These are phyloP conservation scores for Geotrichum aggregatum DNA, from an alignment of 1,139 yeast genomes.

Conservation along the genomic window DNA sequence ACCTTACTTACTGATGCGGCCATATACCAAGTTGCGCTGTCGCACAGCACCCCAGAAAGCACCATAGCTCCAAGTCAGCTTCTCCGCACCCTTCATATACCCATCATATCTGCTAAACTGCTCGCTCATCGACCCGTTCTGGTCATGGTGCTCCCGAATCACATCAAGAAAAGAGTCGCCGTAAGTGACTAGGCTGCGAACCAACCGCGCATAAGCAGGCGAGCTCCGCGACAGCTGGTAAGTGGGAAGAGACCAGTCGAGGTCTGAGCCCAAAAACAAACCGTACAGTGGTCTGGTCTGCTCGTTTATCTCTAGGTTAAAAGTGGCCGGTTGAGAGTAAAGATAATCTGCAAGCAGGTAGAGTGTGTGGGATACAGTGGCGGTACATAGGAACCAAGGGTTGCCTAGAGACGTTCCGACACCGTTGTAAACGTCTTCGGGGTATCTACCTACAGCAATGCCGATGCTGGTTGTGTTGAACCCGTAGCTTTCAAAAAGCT, in stretches of 20 bases:
- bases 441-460: slow-evolving; percentile 84
- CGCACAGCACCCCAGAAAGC: slow-evolving; percentile 69
- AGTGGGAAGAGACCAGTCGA: slow-evolving; percentile 11
- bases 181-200: slow-evolving; percentile 36
- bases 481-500: slow-evolving; percentile 32
- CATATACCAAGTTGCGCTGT: slow-evolving; percentile 26
- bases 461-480: slow-evolving; percentile 41
- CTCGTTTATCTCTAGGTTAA: slow-evolving; percentile 34
- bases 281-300: slow-evolving; percentile 31
- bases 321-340: slow-evolving; percentile 36
- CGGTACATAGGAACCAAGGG: slow-evolving; percentile 92
- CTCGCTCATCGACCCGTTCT: slow-evolving; percentile 81
- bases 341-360: slow-evolving; percentile 39
- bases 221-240: slow-evolving; percentile 18
- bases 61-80: slow-evolving; percentile 89
- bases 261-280: slow-evolving; percentile 23
- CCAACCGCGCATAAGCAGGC: slow-evolving; percentile 24
- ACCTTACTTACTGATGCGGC: not conserved
- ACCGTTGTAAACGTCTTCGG: slow-evolving; percentile 90
- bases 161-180: slow-evolving; percentile 77
- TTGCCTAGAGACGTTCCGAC: slow-evolving; percentile 73
- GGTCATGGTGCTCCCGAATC: slow-evolving; percentile 56
- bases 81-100: slow-evolving; percentile 78
- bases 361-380: slow-evolving; percentile 66
- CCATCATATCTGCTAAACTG: slow-evolving; percentile 82